These are phyloP conservation scores for Neurospora tetrasperma DNA, from an alignment of 495 filamentous ascomycete genomes.

Conservation along the genomic window DNA sequence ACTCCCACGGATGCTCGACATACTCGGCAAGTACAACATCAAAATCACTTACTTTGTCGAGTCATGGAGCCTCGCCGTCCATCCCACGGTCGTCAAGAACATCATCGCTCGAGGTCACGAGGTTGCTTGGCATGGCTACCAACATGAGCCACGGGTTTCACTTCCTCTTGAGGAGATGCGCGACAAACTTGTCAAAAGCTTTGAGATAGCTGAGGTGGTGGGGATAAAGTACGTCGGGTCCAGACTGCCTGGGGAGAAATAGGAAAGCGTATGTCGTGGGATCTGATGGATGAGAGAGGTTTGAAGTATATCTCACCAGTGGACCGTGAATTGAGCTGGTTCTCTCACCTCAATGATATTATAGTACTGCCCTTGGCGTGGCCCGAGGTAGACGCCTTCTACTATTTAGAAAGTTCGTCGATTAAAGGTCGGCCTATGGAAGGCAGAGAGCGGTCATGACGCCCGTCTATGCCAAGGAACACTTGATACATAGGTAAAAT, in stretches of 20 bases:
- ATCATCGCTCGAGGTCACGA: slow-evolving; percentile 17
- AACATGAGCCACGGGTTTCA: slow-evolving; percentile 22
- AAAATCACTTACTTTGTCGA: slow-evolving; percentile 27
- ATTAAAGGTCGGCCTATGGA: slow-evolving; percentile 6
- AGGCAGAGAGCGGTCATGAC: slow-evolving; percentile 7
- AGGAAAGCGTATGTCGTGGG: slow-evolving; percentile 15
- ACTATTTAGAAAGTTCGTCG: slow-evolving; percentile 17
- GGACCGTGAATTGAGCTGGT: background rate
- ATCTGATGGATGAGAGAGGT: slow-evolving; percentile 10
- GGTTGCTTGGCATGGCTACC: slow-evolving; percentile 27
- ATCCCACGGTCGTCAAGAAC: slow-evolving; percentile 13
- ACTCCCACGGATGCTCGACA: slow-evolving; percentile 23
- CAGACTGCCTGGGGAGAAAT: slow-evolving; percentile 23
- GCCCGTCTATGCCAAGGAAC: slow-evolving; percentile 10
- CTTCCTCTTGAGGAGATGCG: slow-evolving; percentile 10
- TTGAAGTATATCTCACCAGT: slow-evolving; percentile 21
- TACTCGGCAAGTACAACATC: slow-evolving; percentile 16
- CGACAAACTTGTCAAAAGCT: slow-evolving; percentile 17
- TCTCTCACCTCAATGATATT: slow-evolving; percentile 6
- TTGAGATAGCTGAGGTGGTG: slow-evolving; percentile 2
- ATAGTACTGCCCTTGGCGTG: slow-evolving; percentile 27
- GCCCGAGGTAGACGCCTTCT: slow-evolving; percentile 25
- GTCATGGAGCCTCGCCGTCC: slow-evolving; percentile 24
- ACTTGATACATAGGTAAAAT: slow-evolving; percentile 15
- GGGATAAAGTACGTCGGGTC: slow-evolving; percentile 21